These are phyloP conservation scores for Rhinocladiella mackenziei DNA, from an alignment of 2,329 filamentous ascomycete species.

Conservation along the genomic window DNA sequence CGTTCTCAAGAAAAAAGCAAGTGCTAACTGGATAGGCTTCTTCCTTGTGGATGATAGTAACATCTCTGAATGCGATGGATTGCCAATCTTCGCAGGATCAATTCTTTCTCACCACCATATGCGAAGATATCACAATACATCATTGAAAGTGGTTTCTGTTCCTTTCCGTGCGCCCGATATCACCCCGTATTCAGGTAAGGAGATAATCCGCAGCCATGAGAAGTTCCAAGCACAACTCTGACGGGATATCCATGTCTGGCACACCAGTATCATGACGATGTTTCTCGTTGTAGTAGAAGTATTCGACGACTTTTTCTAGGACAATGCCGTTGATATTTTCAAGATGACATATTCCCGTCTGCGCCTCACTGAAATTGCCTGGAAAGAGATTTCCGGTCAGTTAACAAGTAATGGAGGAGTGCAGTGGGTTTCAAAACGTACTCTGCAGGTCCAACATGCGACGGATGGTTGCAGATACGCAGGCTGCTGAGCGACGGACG, in stretches of 20 bases:
- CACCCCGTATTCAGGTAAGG: constrained; percentile 39
- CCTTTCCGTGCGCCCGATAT: not conserved
- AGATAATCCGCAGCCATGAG: constrained; percentile 66
- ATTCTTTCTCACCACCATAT: too few relatives aligned
- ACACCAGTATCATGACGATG: constrained; percentile 58
- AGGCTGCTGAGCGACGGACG: constrained; percentile 57
- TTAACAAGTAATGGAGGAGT: constrained; percentile 1
- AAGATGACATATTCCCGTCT: constrained; percentile 55
- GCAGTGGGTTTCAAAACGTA: constrained; percentile 38
- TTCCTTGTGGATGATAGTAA: too few relatives aligned
- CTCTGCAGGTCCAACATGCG: constrained; percentile 62
- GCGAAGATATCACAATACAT: too few relatives aligned
- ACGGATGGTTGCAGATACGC: constrained; percentile 58
- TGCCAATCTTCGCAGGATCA: too few relatives aligned
- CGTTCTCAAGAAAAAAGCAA: too few relatives aligned
- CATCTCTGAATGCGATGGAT: too few relatives aligned
- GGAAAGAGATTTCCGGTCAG: constrained; percentile 1
- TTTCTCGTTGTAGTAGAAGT: constrained; percentile 66
- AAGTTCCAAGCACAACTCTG: constrained; percentile 62
- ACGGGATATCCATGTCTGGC: constrained; percentile 63
- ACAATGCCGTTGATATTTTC: constrained; percentile 61
- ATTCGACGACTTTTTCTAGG: constrained; percentile 66
- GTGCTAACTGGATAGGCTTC: too few relatives aligned
- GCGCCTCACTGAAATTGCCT: constrained; percentile 61
- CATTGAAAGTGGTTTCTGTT: too few relatives aligned